phyloP scores from a whole-genome alignment of 768 basidiomycete genomes.

The Suillus discolor region DNA sequence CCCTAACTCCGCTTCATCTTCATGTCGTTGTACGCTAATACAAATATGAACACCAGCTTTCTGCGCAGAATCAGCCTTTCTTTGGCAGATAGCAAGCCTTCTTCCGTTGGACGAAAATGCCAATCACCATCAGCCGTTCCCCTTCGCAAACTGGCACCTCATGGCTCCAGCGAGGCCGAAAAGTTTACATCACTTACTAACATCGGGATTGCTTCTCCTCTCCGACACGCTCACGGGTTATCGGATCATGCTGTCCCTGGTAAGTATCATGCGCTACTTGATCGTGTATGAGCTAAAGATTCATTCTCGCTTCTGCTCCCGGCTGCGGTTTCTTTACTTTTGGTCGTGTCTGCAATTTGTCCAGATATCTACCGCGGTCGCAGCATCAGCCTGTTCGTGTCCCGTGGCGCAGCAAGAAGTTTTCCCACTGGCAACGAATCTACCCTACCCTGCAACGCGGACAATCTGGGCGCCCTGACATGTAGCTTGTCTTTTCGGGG shows the following conservation, averaged over 20 bases:
- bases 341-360: conserved; percentile 7
- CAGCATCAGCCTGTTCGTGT: conserved; percentile 35
- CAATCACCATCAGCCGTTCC: conserved; percentile 25
- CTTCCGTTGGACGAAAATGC: conserved; percentile 16
- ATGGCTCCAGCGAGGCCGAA: conserved; percentile 33
- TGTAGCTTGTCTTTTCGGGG: conserved; percentile 25
- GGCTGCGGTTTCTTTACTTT: conserved; percentile 20
- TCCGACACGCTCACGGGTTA: conserved; percentile 19
- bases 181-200: conserved; percentile 36
- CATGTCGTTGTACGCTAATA: conserved; percentile 34
- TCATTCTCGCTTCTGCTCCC: conserved; percentile 21
- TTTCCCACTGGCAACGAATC: conserved; percentile 13
- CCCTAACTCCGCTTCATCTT: not conserved
- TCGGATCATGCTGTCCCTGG: conserved; percentile 31
- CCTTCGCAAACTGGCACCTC: conserved; percentile 28
- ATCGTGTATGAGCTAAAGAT: conserved; percentile 18
- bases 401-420: conserved; percentile 28
- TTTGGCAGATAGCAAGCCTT: conserved; percentile 16
- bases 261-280: conserved; percentile 26
- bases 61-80: conserved; percentile 22
- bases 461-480: conserved; percentile 31
- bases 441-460: conserved; percentile 34
- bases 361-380: conserved; percentile 33
- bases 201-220: conserved; percentile 31
- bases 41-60: conserved; percentile 26